These are phyloP conservation scores for Quercus engelmannii DNA, from an alignment of 306 rosid genomes.

Conservation along the genomic window DNA sequence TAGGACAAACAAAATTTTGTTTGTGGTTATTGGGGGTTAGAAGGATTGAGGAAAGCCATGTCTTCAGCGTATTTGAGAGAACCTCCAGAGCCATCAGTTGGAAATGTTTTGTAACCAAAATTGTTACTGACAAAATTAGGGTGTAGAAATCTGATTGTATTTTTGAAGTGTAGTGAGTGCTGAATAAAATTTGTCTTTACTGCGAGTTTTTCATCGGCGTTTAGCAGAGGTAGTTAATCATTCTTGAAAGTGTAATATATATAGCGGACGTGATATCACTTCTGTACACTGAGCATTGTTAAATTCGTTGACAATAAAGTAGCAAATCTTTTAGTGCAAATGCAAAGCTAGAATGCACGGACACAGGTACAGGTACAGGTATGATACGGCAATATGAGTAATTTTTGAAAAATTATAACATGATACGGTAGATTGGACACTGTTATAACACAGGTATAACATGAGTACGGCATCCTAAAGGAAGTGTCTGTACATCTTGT, in stretches of 20 bases:
- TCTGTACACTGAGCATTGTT: not conserved
- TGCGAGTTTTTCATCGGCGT: not conserved
- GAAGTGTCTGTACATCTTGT: too few species aligned
- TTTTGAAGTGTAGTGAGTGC: not conserved
- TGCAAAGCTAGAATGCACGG: not conserved
- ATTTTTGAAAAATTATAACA: too few species aligned
- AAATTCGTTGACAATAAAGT: not conserved
- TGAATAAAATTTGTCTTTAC: not conserved
- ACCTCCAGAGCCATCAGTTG: not conserved
- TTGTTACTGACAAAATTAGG: not conserved
- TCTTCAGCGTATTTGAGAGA: not conserved
- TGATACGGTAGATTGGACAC: too few species aligned
- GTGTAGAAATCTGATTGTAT: not conserved
- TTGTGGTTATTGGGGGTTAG: not conserved
- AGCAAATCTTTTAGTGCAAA: not conserved
- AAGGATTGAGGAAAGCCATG: not conserved
- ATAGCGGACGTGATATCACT: not conserved
- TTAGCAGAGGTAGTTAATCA: not conserved
- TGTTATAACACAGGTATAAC: too few species aligned
- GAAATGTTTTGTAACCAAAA: not conserved
- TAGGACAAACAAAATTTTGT: not conserved
- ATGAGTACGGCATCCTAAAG: fast-evolving
- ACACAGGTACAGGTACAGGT: too few species aligned
- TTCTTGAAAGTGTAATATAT: not conserved
- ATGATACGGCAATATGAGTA: too few species aligned